A percentile compares a stretch with the other conserved stretches of the same genome.
phyloP scores from a whole-genome alignment of 305 asterid species.

The Striga hermonthica region DNA sequence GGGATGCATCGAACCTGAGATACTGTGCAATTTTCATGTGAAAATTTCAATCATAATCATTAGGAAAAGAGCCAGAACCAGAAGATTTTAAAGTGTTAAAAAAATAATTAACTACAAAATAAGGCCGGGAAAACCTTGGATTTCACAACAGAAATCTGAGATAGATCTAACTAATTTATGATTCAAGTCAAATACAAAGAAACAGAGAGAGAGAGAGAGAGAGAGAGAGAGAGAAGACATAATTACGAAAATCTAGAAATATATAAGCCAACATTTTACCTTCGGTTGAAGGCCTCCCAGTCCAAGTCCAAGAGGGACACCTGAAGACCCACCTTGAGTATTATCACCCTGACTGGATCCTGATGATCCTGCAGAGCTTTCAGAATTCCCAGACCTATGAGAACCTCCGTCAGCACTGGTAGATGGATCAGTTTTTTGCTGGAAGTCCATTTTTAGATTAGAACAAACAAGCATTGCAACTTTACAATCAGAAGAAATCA shows the following conservation, averaged over 20 bases:
- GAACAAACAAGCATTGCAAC: neutral
- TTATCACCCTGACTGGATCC: too few relatives aligned
- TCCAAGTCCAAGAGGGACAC: constrained; percentile 82
- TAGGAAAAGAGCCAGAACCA: constrained; percentile 12
- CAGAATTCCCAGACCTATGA: constrained; percentile 4
- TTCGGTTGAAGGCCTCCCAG: constrained; percentile 72
- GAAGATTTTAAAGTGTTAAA: neutral
- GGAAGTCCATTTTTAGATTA: constrained; percentile 29
- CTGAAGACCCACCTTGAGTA: constrained; percentile 30
- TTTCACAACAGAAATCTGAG: too few relatives aligned
- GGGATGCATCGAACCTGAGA: neutral
- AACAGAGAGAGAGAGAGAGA: neutral
- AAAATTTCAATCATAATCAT: neutral
- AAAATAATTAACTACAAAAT: too few relatives aligned
- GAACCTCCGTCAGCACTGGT: constrained; percentile 34
- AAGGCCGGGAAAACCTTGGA: too few relatives aligned
- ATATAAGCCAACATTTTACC: constrained; percentile 39
- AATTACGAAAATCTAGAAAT: constrained; percentile 8
- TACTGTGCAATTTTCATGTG: neutral
- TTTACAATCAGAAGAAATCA: constrained; percentile 14
- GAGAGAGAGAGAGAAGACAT: neutral
- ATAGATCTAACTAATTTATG: neutral
- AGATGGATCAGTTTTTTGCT: constrained; percentile 42
- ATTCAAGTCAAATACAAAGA: neutral
- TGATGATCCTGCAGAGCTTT: too few relatives aligned